Evolutionary conservation across 176 grass and related monocot species (phyloP).

Genomic region (bread wheat (Triticum aestivum)): IWGSC_CS_RefSeq_v2.1 NC_057809.1:525047393-525047892

Average conservation of each 20-base stretch:
- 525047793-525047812: neutral
- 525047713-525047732: neutral
- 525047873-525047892: conserved; percentile 7
- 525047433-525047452: conserved; percentile 46
- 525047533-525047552: neutral
- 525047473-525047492: conserved; percentile 76
- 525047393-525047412: conserved; percentile 42
- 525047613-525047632: neutral
- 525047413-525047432: conserved; percentile 19
- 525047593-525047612: neutral
- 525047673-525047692: too few relatives aligned
- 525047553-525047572: neutral
- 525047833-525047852: neutral
- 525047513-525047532: neutral
- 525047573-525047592: neutral
- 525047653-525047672: neutral
- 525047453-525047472: conserved; percentile 64
- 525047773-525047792: neutral
- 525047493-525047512: conserved; percentile 56
- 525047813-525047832: neutral
- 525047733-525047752: neutral
- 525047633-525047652: neutral
- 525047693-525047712: neutral
- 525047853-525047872: conserved; percentile 48
- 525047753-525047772: neutral